Conservation (phyloP, 768 basidiomycete species). For the Hypholoma sublateritium region DNA sequence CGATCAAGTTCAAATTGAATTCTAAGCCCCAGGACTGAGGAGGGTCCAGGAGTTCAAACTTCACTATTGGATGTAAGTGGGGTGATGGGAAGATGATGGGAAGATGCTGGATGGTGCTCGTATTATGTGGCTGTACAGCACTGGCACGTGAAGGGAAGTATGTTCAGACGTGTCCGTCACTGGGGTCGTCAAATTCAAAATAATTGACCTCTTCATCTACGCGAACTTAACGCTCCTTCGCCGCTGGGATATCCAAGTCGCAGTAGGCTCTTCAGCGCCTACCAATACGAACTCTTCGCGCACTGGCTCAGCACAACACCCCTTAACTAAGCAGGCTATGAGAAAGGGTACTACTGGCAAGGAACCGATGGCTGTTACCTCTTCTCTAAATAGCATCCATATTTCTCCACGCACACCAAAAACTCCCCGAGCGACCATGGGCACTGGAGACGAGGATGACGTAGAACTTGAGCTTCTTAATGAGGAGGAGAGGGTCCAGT, state of each 20-base stretch:
- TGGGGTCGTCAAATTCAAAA: not conserved
- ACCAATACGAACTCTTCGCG: not conserved
- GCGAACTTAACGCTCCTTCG: not conserved
- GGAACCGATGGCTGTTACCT: conserved; percentile 52
- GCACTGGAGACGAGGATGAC: conserved; percentile 49
- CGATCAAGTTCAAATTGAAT: no score
- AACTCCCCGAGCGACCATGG: conserved; percentile 33
- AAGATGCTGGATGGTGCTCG: no score
- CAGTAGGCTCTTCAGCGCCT: not conserved
- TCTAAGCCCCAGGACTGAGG: no score
- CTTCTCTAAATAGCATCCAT: conserved; percentile 58
- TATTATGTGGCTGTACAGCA: no score
- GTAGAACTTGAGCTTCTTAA: conserved; percentile 62
- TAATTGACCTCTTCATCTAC: not conserved
- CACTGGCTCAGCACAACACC: not conserved
- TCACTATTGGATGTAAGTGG: no score
- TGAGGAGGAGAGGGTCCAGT: conserved; percentile 52
- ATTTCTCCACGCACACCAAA: conserved; percentile 56
- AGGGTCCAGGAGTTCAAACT: no score
- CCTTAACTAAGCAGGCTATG: conserved; percentile 1
- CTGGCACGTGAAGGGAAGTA: no score
- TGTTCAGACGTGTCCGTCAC: no score
- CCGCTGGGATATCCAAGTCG: not conserved
- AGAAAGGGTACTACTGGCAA: conserved; percentile 25
- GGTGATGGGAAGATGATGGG: no score